Percentiles rank a stretch among this genome's conserved stretches.
Conservation (phyloP, 306 rosid genomes). For the Begonia fuchsioides region DNA sequence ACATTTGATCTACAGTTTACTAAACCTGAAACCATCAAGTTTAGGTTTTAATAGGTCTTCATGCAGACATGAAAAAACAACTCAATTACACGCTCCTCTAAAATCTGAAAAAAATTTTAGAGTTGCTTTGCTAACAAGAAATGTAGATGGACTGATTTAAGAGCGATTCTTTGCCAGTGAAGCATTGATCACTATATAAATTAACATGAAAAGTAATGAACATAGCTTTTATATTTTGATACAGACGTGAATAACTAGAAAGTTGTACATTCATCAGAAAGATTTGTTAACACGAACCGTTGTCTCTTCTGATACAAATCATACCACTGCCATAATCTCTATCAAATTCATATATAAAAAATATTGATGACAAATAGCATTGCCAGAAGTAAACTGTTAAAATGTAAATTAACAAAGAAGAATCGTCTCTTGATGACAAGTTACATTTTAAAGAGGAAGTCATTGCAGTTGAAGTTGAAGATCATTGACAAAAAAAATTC, state of each 20-base stretch:
- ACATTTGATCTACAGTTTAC: slow-evolving; percentile 1
- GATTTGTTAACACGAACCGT: slow-evolving; percentile 3
- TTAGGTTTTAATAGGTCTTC: not conserved
- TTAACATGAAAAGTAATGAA: slow-evolving; percentile 10
- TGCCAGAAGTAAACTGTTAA: too few relatives aligned
- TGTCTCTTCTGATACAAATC: not conserved
- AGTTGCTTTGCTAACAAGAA: slow-evolving; percentile 17
- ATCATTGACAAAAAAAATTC: too few relatives aligned
- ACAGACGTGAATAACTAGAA: slow-evolving; percentile 11
- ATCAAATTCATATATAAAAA: not conserved
- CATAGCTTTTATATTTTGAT: slow-evolving; percentile 6
- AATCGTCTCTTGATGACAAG: too few relatives aligned
- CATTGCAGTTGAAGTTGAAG: too few relatives aligned
- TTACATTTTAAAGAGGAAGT: too few relatives aligned
- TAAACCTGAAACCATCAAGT: not conserved
- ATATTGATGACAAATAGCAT: not conserved
- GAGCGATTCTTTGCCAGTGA: slow-evolving; percentile 16
- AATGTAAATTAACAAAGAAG: too few relatives aligned
- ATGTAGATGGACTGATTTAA: slow-evolving; percentile 20
- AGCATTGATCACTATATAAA: slow-evolving; percentile 13
- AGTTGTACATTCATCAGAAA: not conserved
- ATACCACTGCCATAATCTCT: not conserved
- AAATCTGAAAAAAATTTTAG: slow-evolving; percentile 19
- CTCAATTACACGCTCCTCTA: slow-evolving; percentile 48
- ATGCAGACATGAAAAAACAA: slow-evolving; percentile 4